These are phyloP conservation scores for Plasmodium vinckei DNA, from an alignment of 169 alveolate species.

Conservation along the genomic window DNA sequence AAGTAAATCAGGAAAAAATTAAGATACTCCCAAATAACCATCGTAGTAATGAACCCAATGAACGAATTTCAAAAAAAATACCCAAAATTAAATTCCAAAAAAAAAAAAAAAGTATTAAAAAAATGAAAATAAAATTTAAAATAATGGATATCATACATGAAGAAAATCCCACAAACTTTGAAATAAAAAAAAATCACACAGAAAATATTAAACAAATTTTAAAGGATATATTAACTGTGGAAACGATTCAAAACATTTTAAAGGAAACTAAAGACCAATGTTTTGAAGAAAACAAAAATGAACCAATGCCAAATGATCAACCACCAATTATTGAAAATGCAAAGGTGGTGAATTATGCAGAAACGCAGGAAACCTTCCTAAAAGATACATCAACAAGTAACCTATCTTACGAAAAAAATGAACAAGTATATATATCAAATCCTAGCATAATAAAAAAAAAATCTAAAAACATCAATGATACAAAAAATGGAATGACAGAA, in stretches of 20 bases:
- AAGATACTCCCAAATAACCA: background rate
- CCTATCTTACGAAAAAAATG: background rate
- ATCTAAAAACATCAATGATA: background rate
- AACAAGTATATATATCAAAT: background rate
- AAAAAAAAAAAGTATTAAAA: conserved; percentile 7
- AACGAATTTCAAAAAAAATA: background rate
- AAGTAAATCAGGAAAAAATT: background rate
- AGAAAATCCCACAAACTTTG: background rate
- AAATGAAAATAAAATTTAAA: conserved; percentile 10
- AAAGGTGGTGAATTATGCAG: background rate
- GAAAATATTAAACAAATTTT: conserved; percentile 18
- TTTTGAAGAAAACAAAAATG: background rate
- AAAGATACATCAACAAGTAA: background rate
- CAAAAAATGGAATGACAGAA: conserved; percentile 16
- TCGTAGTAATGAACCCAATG: background rate
- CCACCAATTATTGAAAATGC: background rate
- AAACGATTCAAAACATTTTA: conserved; percentile 12
- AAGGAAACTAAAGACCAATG: background rate
- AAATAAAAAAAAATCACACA: conserved; percentile 12
- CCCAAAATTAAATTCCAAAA: background rate
- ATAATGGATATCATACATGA: background rate
- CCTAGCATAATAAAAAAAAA: background rate
- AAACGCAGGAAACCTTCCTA: background rate
- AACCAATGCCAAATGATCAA: background rate
- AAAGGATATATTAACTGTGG: conserved; percentile 37